Conservation (phyloP, 331 rosid genomes). For the Erythrophleum ivorense region DNA sequence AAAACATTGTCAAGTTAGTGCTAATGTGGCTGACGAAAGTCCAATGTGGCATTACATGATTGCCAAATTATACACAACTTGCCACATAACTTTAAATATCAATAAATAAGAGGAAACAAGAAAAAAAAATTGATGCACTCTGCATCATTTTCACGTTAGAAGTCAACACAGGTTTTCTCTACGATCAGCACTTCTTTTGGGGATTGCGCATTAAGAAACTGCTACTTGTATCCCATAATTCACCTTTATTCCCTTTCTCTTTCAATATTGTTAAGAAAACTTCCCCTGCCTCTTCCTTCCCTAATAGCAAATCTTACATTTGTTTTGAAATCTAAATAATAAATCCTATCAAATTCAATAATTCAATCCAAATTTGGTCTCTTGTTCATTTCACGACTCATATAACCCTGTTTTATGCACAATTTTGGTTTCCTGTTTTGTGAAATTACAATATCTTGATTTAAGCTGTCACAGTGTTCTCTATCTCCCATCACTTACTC, state of each 20-base stretch:
- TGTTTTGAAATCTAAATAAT: neutral
- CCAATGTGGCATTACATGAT: no score
- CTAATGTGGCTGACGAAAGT: no score
- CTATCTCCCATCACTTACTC: neutral
- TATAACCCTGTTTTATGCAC: slow-evolving; percentile 1
- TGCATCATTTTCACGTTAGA: slow-evolving; percentile 4
- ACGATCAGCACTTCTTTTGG: slow-evolving; percentile 8
- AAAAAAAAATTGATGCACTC: slow-evolving; percentile 16
- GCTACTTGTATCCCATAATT: neutral
- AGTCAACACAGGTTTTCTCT: slow-evolving; percentile 43
- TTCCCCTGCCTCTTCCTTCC: neutral
- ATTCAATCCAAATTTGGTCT: neutral
- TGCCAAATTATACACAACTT: no score
- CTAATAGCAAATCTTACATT: slow-evolving; percentile 36
- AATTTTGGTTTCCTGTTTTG: no score
- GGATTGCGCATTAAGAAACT: neutral
- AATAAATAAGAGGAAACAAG: neutral
- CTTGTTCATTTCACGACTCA: neutral
- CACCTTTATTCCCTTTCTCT: neutral
- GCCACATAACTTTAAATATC: no score
- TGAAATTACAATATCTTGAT: neutral
- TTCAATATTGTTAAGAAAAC: neutral
- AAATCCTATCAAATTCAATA: neutral
- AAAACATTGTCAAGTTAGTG: no score
- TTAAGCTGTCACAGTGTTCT: neutral